Base-by-base conservation (phyloP, 306 rosid genomes). In the Glycyrrhiza uralensis region DNA sequence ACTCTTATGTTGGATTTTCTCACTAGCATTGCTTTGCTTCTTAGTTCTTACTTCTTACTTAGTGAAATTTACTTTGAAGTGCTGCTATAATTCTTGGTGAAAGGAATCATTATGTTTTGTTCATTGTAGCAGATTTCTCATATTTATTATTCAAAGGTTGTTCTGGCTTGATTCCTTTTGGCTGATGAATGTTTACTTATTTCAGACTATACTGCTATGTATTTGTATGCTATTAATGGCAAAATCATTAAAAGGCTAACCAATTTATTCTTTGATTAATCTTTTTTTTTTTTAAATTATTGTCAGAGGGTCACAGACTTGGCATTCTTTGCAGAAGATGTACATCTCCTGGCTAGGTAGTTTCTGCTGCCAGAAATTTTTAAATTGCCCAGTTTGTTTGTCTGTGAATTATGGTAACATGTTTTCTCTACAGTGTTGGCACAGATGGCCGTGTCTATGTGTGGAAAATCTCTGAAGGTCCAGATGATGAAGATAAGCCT, bases 251-350 rank as follows among this genome's bases (percentile, higher is more conserved):
- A 51, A 64, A 11, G 30, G 5, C 28, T 41, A 44, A 39, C 28
- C 49, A 32, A 18, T 42, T 79, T 30, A 33, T 71, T 50, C 24
- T 41, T 18, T 29, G 22, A 39, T 63, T 69, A 71, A 71, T 69
- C 15, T 79, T 6, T 58, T 66, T 66, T 58, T 61, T 60, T 55
- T 23, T 72, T 57, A 77, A 15, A n/a, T 14, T 44, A 32, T 30
- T 74, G 54, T 65, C 93, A 95, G 99, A 92, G 97, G 92, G 97
- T 95, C 86, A 95, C 99, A 18, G 99, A 95, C 85, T 82, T 91
- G 91, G 90, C 97, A 41, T 95, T 95, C 87, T 95, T 95, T 61
- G 96, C 99, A 5, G 99, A 95, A 86, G 99, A 95, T 84, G 99
- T 92, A 86, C 99, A 89, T 79, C 96, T 95, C 74, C 84, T 95